phyloP scores from a whole-genome alignment of 352 stramenopile genomes.

The Phytophthora pini region DNA sequence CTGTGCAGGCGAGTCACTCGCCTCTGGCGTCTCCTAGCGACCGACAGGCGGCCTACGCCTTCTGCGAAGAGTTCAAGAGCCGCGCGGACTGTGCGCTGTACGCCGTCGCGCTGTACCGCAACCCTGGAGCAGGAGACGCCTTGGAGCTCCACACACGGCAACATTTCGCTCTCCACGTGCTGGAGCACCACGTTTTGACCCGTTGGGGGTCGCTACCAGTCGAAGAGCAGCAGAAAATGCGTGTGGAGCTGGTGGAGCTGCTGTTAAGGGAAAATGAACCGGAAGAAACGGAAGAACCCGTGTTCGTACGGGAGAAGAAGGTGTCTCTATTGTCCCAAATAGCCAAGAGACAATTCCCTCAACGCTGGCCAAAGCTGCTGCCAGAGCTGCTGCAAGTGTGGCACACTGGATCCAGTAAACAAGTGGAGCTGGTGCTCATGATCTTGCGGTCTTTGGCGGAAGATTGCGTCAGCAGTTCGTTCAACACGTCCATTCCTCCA shows the following conservation, averaged over 20 bases:
- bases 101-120: slow-evolving; percentile 75
- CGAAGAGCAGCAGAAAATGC: slow-evolving; percentile 54
- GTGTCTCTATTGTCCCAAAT: slow-evolving; percentile 75
- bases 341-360: slow-evolving; percentile 84
- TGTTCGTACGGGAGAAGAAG: slow-evolving; percentile 83
- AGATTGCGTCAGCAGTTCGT: slow-evolving; percentile 81
- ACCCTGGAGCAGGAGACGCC: slow-evolving; percentile 38
- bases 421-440: slow-evolving; percentile 77
- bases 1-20: slow-evolving; percentile 78
- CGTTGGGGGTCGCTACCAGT: slow-evolving; percentile 56
- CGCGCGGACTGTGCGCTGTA: slow-evolving; percentile 75
- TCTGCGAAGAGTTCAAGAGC: slow-evolving; percentile 80
- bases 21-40: slow-evolving; percentile 49
- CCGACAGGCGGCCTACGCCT: slow-evolving; percentile 65
- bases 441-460: slow-evolving; percentile 77
- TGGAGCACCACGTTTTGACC: slow-evolving; percentile 74
- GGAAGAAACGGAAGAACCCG: slow-evolving; percentile 42
- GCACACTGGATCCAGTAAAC: slow-evolving; percentile 42
- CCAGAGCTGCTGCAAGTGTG: slow-evolving; percentile 72
- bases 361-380: slow-evolving; percentile 77
- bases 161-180: slow-evolving; percentile 83
- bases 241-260: slow-evolving; percentile 63
- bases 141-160: slow-evolving; percentile 60
- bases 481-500: slow-evolving; percentile 81
- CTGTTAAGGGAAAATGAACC: slow-evolving; percentile 36